Evolutionary conservation across 108 stramenopile genomes (phyloP), one percentile per base, ranked within the genome.

Genomic region (Skeletonema grethae): DNA sequence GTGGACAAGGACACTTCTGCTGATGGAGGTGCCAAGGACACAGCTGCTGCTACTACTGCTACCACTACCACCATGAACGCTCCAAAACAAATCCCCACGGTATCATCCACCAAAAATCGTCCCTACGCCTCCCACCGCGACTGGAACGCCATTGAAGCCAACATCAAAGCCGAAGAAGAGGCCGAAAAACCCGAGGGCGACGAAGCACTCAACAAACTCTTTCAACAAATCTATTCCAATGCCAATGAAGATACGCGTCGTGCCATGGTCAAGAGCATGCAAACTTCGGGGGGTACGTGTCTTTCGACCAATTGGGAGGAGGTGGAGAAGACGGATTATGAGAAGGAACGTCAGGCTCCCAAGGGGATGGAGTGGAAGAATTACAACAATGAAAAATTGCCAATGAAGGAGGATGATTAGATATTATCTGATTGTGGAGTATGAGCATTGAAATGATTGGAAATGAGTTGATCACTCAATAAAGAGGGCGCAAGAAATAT

Each of bases 241-340:
- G 97, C 96, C 35, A 73, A 77, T 69, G 92, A 94, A 34, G 95
- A 97, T 24, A 98, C 98, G 2, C 72, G 90, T 28, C 85, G 96
- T 43, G 97, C 98, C 31, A 99, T 99, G 99, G 84, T 96, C 73
- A 99, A 99, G 76, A 87, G 85, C 46, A 98, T 95, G 75, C 98
- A 99, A 72, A 98, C 98, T 9, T 92, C 89, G 7, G 98, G 98
- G 13, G 99, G 99, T 29, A 98, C 98, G 4, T 93, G 93, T 3
- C 83, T 99, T 68, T 90, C 88, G 18, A 98, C 97, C 24, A 99
- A 99, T 79, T 99, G 99, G 99, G 84, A 94, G 60, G 99, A 99
- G 81, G 99, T 99, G 12, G 76, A 70, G 18, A 75, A 91, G 67
- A 97, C 89, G n/a, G 96, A 99, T 85, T 99, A 98, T 79, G 99